Base-by-base conservation (phyloP, 331 rosid species). In the Quercus tomentella region DNA sequence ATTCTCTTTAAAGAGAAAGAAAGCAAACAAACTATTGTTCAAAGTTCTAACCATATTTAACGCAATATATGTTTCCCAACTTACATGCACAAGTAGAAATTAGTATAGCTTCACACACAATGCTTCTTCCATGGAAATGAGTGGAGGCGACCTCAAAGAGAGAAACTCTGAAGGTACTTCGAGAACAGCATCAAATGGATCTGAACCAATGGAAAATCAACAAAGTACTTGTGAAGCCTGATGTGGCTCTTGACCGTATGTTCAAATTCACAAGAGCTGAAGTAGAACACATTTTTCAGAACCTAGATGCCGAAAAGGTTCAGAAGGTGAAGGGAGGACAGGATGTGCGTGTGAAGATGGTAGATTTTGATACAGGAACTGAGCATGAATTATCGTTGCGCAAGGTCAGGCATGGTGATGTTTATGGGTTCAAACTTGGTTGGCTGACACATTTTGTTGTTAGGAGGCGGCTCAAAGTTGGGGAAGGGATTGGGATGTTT, bases 201-300 rank as follows among this genome's bases (percentile, higher is more conserved):
- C 1, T 16, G 78, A 72, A 41, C 55, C 68, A 12, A 35, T 78
- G 77, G 82, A 78, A 78, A 76, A 78, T 70, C 80, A 76, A 73
- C 54, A 76, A 63, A 54, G 68, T 76, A 22, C 81, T 74, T 2
- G 49, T 18, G 4, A 71, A 81, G 56, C 54, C 76, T 6, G 76
- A 81, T 37, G 73, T 82, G n/a, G 81, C 85, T 7, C 78, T 82
- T 11, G 51, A 76, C 77, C 69, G 77, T 25, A 55, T 77, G 78
- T 77, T 81, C 77, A 81, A 81, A 70, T 81, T 81, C 80, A 73
- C 54, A 1, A 69, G 80, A 56, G 20, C 52, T 3, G 79, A 82
- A 74, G 61, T 74, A 30, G 82, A 65, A 10, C 71, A 77, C 45
- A 69, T 72, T 9, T 17, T 77, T 14, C 5, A 41, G 25, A 63